Conservation (phyloP, 2,329 filamentous ascomycete genomes). For the Alternaria sp. region DNA sequence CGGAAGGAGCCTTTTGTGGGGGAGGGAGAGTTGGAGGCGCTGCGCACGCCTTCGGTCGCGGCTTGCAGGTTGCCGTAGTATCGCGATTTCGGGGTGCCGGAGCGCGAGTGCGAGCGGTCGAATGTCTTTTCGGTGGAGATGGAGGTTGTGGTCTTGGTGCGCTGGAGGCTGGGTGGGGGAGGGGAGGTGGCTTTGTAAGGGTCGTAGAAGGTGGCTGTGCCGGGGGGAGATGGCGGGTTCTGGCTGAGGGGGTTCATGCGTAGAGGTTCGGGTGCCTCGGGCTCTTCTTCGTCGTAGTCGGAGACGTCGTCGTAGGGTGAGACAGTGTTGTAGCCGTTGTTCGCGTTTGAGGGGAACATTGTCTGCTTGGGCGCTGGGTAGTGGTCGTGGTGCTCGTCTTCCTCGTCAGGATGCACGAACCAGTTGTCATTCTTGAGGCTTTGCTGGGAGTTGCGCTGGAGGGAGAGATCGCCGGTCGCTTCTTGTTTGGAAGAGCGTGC, state of each 20-base stretch:
- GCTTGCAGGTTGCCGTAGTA: conserved; percentile 57
- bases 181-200: conserved; percentile 21
- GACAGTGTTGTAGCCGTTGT: conserved; percentile 38
- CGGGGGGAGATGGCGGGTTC: conserved; percentile 53
- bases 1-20: conserved; percentile 29
- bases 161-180: conserved; percentile 18
- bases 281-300: conserved; percentile 35
- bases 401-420: conserved; percentile 48
- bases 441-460: conserved; percentile 39
- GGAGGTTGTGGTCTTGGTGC: conserved; percentile 33
- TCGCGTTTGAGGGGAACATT: conserved; percentile 32
- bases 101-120: conserved; percentile 35
- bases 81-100: conserved; percentile 49
- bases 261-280: conserved; percentile 51
- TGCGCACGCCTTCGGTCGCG: conserved; percentile 49
- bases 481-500: conserved; percentile 8
- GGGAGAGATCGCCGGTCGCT: conserved; percentile 34
- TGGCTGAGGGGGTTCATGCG: conserved; percentile 57
- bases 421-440: conserved; percentile 55
- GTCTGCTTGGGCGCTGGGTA: conserved; percentile 26
- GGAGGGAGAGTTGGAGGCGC: conserved; percentile 28
- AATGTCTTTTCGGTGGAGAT: conserved; percentile 40
- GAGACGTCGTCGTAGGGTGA: conserved; percentile 37
- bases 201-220: conserved; percentile 20
- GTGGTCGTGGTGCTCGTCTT: conserved; percentile 21